Conservation (phyloP, 2,329 filamentous ascomycete species). For the Teratosphaeria viscida region DNA sequence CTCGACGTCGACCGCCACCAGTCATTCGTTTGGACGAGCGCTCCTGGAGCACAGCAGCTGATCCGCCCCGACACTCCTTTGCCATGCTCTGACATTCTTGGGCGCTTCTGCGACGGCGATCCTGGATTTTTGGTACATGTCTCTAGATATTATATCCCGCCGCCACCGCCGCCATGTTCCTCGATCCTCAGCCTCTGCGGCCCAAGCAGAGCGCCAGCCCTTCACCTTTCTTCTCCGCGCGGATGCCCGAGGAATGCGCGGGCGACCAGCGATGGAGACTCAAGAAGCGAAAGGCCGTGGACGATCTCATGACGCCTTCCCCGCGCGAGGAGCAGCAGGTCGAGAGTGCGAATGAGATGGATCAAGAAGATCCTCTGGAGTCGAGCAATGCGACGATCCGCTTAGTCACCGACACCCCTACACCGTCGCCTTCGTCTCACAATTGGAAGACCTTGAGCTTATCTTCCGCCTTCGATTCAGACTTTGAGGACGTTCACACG, state of each 20-base stretch:
- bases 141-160: neutral
- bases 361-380: neutral
- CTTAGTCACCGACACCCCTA: conserved; percentile 20
- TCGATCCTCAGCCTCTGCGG: conserved; percentile 20
- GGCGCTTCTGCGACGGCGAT: conserved; percentile 7
- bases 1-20: conserved; percentile 6
- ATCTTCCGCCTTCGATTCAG: neutral
- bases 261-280: conserved; percentile 12
- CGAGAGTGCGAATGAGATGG: neutral
- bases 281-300: conserved; percentile 14
- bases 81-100: conserved; percentile 10
- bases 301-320: conserved; percentile 18
- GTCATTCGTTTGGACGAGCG: neutral
- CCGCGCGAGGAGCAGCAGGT: conserved; percentile 12
- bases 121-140: neutral
- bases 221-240: conserved; percentile 15
- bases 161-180: conserved; percentile 17
- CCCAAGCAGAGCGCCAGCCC: conserved; percentile 1
- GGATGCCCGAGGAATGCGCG: conserved; percentile 10
- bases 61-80: conserved; percentile 4
- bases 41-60: conserved; percentile 2
- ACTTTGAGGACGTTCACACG: conserved; percentile 1
- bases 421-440: conserved; percentile 6
- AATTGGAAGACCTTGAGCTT: neutral
- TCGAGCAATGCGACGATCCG: conserved; percentile 21